Evolutionary conservation across 2,329 filamentous ascomycete genomes (phyloP), one percentile per base, ranked within the genome.

Genomic region (Fusarium dlaminii): DNA sequence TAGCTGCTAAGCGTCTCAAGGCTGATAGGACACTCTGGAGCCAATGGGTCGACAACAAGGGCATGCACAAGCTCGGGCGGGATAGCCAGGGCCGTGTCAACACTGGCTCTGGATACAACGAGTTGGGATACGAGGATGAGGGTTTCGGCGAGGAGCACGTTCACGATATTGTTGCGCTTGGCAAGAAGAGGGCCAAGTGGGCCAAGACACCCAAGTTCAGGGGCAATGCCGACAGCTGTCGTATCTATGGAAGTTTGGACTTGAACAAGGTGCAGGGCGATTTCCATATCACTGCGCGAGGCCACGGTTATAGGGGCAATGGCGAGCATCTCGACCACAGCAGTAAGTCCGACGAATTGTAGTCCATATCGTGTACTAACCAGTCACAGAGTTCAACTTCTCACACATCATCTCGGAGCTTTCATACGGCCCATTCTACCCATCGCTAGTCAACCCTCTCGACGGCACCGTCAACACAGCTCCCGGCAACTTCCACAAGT

Each of bases 221-320:
- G 80, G 84, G 85, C 8, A 77, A 79, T 29, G 83, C 87, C 22
- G 93, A 98, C 81, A 93, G 93, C 71, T 99, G 96, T 82, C 90
- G 96, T 54, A 91, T 99, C 72, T 99, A 90, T 82, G 96, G 96
- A 39, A 97, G 91, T 78, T 83, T 99, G 81, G 93, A 97, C 76
- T 89, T 97, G 75, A 99, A 99, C 83, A 97, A 97, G 85, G 96
- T 99, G 49, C 96, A 98, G 83, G 96, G 96, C 8, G 96, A 99
- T 82, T 98, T 99, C 81, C 96, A 99, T 81, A 96, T 99, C 79
- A 99, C 96, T 4, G 96, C 96, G 7, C 86, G 95, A 70, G 96
- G 96, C 1, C 96, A 98, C 82, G 96, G 96, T n/a, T 99, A 99
- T 83, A 89, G 90, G 83, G 94, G 95, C 80, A 87, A 90, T 75